phyloP scores from a whole-genome alignment of 345 rosid species.

The Diplotaxis tenuifolia region DNA sequence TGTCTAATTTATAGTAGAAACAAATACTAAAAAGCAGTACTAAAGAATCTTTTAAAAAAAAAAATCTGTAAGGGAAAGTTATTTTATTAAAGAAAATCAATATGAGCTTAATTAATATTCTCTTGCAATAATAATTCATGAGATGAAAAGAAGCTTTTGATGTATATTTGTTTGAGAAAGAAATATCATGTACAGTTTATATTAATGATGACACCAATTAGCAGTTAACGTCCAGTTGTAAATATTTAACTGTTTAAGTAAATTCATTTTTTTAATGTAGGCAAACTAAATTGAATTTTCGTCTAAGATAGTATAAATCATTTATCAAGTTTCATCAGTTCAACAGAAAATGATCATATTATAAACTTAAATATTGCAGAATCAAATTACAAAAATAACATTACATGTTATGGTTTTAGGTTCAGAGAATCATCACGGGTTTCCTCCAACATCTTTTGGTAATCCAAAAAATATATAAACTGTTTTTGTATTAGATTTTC shows the following conservation, averaged over 20 bases:
- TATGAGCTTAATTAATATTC: neutral
- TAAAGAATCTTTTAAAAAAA: neutral
- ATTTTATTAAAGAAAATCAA: neutral
- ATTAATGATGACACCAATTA: neutral
- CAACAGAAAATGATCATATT: neutral
- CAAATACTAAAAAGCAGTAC: neutral
- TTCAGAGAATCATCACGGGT: neutral
- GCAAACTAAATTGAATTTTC: neutral
- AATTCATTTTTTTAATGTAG: neutral
- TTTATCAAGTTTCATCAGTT: neutral
- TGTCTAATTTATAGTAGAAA: slow-evolving; percentile 37
- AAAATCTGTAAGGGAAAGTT: neutral
- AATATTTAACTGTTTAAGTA: neutral
- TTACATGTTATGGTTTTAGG: neutral
- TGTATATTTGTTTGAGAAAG: slow-evolving; percentile 24
- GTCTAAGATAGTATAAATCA: neutral
- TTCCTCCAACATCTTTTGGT: neutral
- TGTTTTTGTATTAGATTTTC: neutral
- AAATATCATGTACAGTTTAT: slow-evolving; percentile 17
- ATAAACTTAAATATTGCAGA: neutral
- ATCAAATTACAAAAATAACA: neutral
- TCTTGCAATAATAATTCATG: slow-evolving; percentile 17
- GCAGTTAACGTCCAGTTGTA: neutral
- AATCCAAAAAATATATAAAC: neutral
- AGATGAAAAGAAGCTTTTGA: slow-evolving; percentile 24